Evolutionary conservation across 176 grass and related monocot genomes (phyloP).

Genomic region (Eleusine coracana): DNA sequence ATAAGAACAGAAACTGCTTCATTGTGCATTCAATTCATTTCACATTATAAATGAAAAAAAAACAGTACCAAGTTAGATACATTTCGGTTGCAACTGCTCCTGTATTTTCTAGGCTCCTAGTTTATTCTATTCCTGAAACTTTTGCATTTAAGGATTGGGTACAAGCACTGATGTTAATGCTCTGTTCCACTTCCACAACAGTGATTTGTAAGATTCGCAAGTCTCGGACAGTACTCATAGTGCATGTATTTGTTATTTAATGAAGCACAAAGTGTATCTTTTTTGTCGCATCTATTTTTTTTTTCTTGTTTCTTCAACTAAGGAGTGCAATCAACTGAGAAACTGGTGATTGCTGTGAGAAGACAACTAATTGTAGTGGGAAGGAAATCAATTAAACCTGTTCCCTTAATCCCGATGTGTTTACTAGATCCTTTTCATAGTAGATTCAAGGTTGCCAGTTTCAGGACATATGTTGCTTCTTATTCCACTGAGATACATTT

Average conservation of each 20-base stretch:
- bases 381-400: background rate
- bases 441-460: background rate
- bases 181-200: constrained; percentile 4
- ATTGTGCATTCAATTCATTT: background rate
- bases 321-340: background rate
- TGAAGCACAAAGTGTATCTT: background rate
- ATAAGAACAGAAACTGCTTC: background rate
- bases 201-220: background rate
- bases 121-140: background rate
- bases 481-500: background rate
- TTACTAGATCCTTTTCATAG: background rate
- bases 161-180: background rate
- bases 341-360: background rate
- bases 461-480: background rate
- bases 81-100: background rate
- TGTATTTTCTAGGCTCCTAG: background rate
- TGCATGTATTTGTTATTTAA: background rate
- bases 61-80: background rate
- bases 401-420: background rate
- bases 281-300: background rate
- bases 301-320: background rate
- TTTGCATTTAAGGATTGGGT: background rate
- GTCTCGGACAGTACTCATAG: background rate
- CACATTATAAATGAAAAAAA: background rate
- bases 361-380: background rate